Percentiles rank a stretch among this genome's conserved stretches.
phyloP scores from a whole-genome alignment of 176 grass and related monocot species.

The Pharus latifolius region DNA sequence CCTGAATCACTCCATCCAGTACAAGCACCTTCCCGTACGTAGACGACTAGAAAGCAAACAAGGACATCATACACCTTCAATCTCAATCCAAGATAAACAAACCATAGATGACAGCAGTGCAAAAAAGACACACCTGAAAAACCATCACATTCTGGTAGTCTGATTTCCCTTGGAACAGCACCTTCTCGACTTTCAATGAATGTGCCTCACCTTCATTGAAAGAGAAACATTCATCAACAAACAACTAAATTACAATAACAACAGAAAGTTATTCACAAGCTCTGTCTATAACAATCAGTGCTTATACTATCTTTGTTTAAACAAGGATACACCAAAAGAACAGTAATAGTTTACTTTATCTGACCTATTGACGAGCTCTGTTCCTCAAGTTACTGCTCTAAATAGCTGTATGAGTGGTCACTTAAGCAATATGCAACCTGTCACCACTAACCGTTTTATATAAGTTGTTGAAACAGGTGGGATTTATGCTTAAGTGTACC shows the following conservation, averaged over 20 bases:
- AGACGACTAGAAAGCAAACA: conserved; percentile 38
- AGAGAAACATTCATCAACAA: not conserved
- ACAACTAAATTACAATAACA: not conserved
- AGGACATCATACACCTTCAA: not conserved
- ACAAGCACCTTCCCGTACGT: conserved; percentile 96
- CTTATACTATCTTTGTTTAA: not conserved
- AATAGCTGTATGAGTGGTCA: no score
- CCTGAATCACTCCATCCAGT: conserved; percentile 86
- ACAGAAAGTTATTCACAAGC: not conserved
- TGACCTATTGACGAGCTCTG: no score
- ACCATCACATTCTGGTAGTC: conserved; percentile 95
- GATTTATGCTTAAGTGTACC: no score
- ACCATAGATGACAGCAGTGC: not conserved
- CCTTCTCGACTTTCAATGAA: conserved; percentile 87
- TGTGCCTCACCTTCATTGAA: conserved; percentile 64
- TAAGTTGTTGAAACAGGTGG: no score
- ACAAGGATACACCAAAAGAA: not conserved
- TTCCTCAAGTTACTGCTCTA: no score
- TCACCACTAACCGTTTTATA: no score
- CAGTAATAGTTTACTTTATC: no score
- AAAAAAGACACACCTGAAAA: conserved; percentile 49
- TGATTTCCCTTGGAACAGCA: conserved; percentile 82
- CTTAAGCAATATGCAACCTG: no score
- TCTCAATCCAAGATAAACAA: not conserved
- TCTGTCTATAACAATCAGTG: not conserved